Evolutionary conservation across 495 filamentous ascomycete genomes (phyloP).

Genomic region (Trichoderma parareesei): DNA sequence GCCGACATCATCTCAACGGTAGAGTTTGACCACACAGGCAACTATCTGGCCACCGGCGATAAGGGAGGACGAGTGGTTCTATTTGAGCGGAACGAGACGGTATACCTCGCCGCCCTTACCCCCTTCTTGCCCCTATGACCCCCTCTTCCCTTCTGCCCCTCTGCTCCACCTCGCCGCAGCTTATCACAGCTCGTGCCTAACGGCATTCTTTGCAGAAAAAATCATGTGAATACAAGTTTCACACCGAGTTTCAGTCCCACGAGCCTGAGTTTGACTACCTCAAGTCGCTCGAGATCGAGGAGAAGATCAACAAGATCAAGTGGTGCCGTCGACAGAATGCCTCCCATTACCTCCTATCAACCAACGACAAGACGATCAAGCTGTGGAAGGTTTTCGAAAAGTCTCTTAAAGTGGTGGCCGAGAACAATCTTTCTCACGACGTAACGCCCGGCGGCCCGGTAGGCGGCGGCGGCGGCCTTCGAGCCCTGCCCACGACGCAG

Average conservation of each 20-base stretch:
- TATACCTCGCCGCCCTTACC: constrained; percentile 35
- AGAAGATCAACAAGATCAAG: constrained; percentile 99
- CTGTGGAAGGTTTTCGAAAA: constrained; percentile 99
- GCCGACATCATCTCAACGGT: constrained; percentile 99
- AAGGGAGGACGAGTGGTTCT: constrained; percentile 95
- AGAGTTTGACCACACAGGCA: constrained; percentile 97
- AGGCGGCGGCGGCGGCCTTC: constrained; percentile 65
- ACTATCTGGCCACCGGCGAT: constrained; percentile 95
- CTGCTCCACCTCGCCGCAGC: too few relatives aligned
- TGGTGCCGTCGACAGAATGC: constrained; percentile 98
- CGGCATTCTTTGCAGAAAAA: constrained; percentile 67
- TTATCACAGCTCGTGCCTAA: constrained; percentile 15
- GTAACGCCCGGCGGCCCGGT: constrained; percentile 70
- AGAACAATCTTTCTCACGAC: constrained; percentile 96
- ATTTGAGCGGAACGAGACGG: constrained; percentile 96
- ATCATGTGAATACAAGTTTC: constrained; percentile 99
- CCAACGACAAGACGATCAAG: constrained; percentile 99
- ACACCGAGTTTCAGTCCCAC: constrained; percentile 98
- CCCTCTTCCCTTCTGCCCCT: too few relatives aligned
- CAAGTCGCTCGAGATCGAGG: constrained; percentile 98
- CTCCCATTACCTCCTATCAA: constrained; percentile 95
- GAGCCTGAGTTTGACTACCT: constrained; percentile 99
- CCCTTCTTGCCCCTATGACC: too few relatives aligned
- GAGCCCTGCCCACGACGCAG: constrained; percentile 56
- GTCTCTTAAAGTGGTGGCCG: constrained; percentile 94